Conservation (phyloP, 1,284 basidiomycete species). For the Cystobasidium pallidum region DNA sequence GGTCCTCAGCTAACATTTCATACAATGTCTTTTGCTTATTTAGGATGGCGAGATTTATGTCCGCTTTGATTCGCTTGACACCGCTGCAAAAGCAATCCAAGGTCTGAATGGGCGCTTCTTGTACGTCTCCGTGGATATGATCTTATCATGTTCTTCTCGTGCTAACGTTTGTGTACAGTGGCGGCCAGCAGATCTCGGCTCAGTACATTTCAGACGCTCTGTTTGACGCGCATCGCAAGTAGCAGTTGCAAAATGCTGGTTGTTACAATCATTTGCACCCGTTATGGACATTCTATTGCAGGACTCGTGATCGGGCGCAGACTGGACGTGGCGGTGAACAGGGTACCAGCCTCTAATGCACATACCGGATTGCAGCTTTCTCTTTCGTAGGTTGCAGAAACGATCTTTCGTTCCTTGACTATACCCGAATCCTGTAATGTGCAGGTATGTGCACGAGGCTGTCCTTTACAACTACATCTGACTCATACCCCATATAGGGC, state of each 20-base stretch:
- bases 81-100: slow-evolving; percentile 79
- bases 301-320: neutral
- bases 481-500: no score
- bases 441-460: no score
- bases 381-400: no score
- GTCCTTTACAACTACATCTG: no score
- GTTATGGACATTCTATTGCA: neutral
- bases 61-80: slow-evolving; percentile 78
- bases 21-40: no score
- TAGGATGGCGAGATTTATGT: slow-evolving; percentile 93
- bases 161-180: slow-evolving; percentile 18
- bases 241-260: neutral
- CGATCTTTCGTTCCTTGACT: no score
- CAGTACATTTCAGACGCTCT: slow-evolving; percentile 83
- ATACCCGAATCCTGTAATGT: no score
- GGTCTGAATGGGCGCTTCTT: slow-evolving; percentile 78
- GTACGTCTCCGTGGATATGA: neutral
- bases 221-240: slow-evolving; percentile 68
- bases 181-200: slow-evolving; percentile 39
- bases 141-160: neutral
- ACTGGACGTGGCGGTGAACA: no score
- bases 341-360: no score
- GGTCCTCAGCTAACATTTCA: no score
- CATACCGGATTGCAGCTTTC: no score
- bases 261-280: neutral